A percentile compares a stretch with the other conserved stretches of the same genome.
Conservation (phyloP, 2,329 filamentous ascomycete genomes). For the Hirsutella minnesotensis region DNA sequence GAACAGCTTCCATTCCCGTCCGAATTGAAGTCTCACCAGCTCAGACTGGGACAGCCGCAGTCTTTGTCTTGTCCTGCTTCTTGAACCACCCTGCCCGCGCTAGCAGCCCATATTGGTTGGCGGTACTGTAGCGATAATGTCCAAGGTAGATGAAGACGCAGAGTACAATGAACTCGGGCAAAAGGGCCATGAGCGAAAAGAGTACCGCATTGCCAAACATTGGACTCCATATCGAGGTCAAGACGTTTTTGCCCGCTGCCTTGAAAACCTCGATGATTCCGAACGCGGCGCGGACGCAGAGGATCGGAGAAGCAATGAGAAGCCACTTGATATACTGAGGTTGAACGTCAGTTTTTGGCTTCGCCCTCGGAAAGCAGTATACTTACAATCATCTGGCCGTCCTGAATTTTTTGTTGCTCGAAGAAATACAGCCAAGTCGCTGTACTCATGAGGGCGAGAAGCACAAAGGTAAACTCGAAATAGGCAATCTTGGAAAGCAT, state of each 20-base stretch:
- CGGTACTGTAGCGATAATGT: not conserved
- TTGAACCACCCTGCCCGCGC: not conserved
- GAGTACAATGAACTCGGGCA: constrained; percentile 8
- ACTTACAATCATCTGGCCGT: not conserved
- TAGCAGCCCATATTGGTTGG: not conserved
- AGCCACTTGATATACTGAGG: constrained; percentile 1
- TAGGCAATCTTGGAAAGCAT: constrained; percentile 1
- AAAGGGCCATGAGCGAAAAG: constrained; percentile 8
- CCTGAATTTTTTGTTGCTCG: not conserved
- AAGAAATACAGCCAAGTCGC: not conserved
- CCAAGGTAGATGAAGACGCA: constrained; percentile 6
- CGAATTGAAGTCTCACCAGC: too few relatives aligned
- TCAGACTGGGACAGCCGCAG: too few relatives aligned
- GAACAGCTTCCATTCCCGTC: too few relatives aligned
- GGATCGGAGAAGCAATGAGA: not conserved
- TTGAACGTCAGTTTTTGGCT: not conserved
- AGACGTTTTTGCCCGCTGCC: not conserved
- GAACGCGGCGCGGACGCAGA: constrained; percentile 1
- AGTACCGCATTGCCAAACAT: constrained; percentile 6
- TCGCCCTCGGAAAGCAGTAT: too few relatives aligned
- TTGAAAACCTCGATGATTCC: constrained; percentile 1
- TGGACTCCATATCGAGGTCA: constrained; percentile 3
- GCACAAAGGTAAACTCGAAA: not conserved
- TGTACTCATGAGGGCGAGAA: not conserved
- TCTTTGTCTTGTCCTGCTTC: not conserved